Evolutionary conservation across 495 filamentous ascomycete genomes (phyloP).

Genomic region (Penicillium malachiteum): DNA sequence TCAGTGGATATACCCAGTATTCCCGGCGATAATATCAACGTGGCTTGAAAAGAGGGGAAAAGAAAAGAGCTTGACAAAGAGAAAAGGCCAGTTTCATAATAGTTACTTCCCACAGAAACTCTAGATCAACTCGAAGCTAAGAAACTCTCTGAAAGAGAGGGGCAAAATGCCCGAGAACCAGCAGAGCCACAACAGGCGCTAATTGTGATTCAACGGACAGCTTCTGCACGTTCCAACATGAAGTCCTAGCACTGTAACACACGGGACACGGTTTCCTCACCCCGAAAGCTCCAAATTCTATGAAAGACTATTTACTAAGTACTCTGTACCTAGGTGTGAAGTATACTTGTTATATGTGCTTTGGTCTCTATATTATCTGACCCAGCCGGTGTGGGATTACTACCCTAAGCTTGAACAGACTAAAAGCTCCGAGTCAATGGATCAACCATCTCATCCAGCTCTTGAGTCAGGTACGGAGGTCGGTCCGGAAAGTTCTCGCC

Average conservation of each 20-base stretch:
- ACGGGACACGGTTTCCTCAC: not conserved
- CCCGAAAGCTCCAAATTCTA: not conserved
- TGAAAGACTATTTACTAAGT: not conserved
- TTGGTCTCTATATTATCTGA: no score
- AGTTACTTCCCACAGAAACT: not conserved
- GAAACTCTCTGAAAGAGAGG: not conserved
- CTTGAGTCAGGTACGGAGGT: not conserved
- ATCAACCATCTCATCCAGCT: not conserved
- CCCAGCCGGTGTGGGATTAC: not conserved
- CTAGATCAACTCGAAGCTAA: not conserved
- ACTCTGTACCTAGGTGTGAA: no score
- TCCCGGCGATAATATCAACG: no score
- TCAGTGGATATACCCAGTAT: no score
- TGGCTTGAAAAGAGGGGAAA: no score
- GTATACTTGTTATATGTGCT: no score
- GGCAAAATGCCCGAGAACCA: not conserved
- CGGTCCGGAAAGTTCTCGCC: no score
- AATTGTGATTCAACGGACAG: constrained; percentile 19
- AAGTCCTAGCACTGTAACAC: constrained; percentile 14
- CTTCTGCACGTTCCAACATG: constrained; percentile 23
- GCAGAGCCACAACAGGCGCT: constrained; percentile 3
- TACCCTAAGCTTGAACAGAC: not conserved
- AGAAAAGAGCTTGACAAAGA: no score
- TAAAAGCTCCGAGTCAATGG: not conserved
- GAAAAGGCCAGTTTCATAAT: not conserved